These are phyloP conservation scores for Gynostemma pentaphyllum DNA, from an alignment of 306 rosid genomes.

Conservation along the genomic window DNA sequence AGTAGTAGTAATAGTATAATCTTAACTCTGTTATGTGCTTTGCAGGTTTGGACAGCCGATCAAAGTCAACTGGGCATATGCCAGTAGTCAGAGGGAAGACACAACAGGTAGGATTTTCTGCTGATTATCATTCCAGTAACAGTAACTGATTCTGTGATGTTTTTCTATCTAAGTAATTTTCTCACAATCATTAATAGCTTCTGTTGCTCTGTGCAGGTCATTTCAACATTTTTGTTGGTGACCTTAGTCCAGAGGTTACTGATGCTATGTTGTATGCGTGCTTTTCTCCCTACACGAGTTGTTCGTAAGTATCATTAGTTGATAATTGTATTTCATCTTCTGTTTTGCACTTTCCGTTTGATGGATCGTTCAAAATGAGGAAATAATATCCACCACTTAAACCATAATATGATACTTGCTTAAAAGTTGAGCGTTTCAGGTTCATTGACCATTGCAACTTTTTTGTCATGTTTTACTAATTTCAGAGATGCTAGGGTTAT, in stretches of 20 bases:
- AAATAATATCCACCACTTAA: background rate
- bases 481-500: slow-evolving; percentile 93
- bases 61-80: slow-evolving; percentile 98
- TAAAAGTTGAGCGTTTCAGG: background rate
- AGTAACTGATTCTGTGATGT: background rate
- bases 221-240: slow-evolving; percentile 91
- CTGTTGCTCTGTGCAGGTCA: slow-evolving; percentile 53
- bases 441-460: background rate
- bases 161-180: background rate
- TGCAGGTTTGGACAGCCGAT: slow-evolving; percentile 94
- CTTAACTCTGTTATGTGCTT: slow-evolving; percentile 12
- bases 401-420: background rate
- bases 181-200: background rate
- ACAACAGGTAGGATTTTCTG: slow-evolving; percentile 56
- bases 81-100: slow-evolving; percentile 97
- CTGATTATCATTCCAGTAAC: background rate
- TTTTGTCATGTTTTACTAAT: slow-evolving; percentile 14
- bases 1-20: no score
- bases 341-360: background rate
- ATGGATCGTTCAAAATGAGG: background rate
- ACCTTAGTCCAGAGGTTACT: slow-evolving; percentile 95
- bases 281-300: slow-evolving; percentile 83
- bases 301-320: slow-evolving; percentile 70
- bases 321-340: slow-evolving; percentile 3
- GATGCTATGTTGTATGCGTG: slow-evolving; percentile 93